phyloP scores from a whole-genome alignment of 169 alveolate species.

The Perkinsus olseni region DNA sequence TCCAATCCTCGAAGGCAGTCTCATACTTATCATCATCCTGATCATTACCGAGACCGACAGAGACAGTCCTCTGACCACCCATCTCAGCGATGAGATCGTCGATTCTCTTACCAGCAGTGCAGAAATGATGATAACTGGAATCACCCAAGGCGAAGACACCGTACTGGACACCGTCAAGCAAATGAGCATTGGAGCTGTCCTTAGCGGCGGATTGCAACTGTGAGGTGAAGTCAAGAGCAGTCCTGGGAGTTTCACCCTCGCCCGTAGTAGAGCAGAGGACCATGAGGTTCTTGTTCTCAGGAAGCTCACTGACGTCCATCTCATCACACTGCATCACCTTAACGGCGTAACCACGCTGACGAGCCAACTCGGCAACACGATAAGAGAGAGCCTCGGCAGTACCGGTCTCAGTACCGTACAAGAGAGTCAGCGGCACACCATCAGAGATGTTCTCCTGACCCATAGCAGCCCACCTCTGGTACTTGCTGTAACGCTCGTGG shows the following conservation, averaged over 20 bases:
- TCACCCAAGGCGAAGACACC: constrained; percentile 43
- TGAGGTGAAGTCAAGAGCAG: no score
- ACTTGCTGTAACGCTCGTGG: no score
- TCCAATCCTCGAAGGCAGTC: constrained; percentile 39
- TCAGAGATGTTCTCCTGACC: no score
- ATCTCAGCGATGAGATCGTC: constrained; percentile 33
- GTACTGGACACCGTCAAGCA: no score
- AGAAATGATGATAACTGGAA: constrained; percentile 38
- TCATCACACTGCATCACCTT: background rate
- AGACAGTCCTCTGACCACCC: constrained; percentile 40
- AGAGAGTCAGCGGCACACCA: background rate
- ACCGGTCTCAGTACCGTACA: constrained; percentile 40
- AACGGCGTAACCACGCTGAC: background rate
- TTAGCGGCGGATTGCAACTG: no score
- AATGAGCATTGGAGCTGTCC: no score
- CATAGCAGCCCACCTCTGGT: no score
- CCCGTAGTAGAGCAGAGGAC: constrained; percentile 5
- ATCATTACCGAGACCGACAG: constrained; percentile 37
- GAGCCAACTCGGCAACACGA: background rate
- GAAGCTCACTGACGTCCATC: background rate
- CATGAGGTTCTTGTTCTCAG: background rate
- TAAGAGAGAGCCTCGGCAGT: constrained; percentile 35
- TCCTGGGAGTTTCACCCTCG: no score
- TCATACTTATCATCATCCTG: constrained; percentile 38
- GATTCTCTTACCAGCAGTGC: constrained; percentile 42